Conservation (phyloP, 306 rosid genomes). For the Glycyrrhiza uralensis region DNA sequence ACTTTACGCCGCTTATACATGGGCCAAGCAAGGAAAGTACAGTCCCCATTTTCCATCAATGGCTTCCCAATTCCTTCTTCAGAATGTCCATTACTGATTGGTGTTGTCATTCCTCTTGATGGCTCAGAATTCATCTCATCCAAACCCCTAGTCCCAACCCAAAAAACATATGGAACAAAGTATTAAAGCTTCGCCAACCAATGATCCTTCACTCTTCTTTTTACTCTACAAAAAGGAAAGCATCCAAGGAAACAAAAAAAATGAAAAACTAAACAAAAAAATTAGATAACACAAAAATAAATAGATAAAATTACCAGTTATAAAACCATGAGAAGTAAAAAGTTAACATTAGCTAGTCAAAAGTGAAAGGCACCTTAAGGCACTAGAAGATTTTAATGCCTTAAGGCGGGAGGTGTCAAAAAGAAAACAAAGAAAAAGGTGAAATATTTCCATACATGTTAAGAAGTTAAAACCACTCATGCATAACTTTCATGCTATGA, state of each 20-base stretch:
- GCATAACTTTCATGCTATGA: background rate
- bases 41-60: conserved; percentile 40
- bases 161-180: background rate
- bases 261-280: background rate
- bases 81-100: conserved; percentile 37
- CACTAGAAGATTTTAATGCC: background rate
- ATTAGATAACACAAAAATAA: background rate
- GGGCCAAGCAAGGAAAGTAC: conserved; percentile 12
- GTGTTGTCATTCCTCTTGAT: conserved; percentile 20
- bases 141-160: conserved; percentile 35
- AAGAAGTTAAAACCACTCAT: background rate
- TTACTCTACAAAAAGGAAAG: background rate
- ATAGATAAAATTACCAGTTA: background rate
- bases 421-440: background rate
- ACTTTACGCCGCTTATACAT: conserved; percentile 47
- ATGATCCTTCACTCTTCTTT: background rate
- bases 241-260: background rate
- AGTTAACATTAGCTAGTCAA: background rate
- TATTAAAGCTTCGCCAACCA: background rate
- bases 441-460: background rate
- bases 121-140: conserved; percentile 34
- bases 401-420: background rate
- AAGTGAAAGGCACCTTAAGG: background rate
- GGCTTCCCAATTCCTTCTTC: conserved; percentile 35
- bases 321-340: background rate